These are phyloP conservation scores for Starmerella bacillaris DNA, from an alignment of 805 yeast genomes.

Conservation along the genomic window DNA sequence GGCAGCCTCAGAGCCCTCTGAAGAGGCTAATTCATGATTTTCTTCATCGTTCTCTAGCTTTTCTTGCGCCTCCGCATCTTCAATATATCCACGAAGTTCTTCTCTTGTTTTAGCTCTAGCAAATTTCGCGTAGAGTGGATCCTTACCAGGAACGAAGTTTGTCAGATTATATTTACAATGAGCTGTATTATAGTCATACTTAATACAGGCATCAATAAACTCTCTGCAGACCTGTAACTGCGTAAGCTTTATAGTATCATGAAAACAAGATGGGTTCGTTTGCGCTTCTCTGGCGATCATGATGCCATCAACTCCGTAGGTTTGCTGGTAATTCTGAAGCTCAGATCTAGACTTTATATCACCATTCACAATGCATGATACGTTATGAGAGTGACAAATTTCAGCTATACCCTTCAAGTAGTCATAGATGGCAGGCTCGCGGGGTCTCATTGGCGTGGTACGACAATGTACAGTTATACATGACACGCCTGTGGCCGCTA, in stretches of 20 bases:
- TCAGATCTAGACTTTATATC: conserved; percentile 42
- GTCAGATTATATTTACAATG: conserved; percentile 69
- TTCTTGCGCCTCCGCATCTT: too few species aligned
- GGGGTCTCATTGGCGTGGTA: conserved; percentile 62
- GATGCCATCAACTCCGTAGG: conserved; percentile 52
- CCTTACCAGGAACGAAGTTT: conserved; percentile 64
- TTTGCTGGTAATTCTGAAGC: conserved; percentile 31
- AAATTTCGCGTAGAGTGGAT: conserved; percentile 38
- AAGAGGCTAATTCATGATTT: too few species aligned
- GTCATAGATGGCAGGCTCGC: conserved; percentile 63
- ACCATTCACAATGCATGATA: conserved; percentile 72
- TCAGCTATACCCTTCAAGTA: conserved; percentile 44
- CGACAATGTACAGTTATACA: conserved; percentile 87
- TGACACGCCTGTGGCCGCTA: conserved; percentile 61
- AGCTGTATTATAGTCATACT: conserved; percentile 43
- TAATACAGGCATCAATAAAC: conserved; percentile 35
- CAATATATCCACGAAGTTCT: conserved; percentile 3
- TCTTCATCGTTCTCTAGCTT: too few species aligned
- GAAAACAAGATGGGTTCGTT: conserved; percentile 62
- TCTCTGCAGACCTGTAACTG: conserved; percentile 43
- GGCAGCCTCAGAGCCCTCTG: too few species aligned
- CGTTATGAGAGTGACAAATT: conserved; percentile 42
- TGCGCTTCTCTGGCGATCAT: conserved; percentile 93
- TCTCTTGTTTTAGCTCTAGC: conserved; percentile 38
- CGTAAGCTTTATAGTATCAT: conserved; percentile 22